These are phyloP conservation scores for Microthlaspi erraticum DNA, from an alignment of 345 rosid genomes.

Conservation along the genomic window DNA sequence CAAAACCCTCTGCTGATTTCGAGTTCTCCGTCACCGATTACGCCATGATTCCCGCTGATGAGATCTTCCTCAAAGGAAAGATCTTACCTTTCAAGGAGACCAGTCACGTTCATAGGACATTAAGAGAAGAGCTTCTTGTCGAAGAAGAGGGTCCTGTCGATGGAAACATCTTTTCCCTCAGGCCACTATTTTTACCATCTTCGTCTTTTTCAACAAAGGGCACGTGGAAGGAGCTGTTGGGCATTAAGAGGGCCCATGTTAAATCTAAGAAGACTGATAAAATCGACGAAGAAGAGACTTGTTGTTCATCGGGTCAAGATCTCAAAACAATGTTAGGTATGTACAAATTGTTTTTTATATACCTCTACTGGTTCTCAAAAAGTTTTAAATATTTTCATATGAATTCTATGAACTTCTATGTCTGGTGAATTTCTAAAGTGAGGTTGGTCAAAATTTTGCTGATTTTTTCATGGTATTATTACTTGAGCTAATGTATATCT, in stretches of 20 bases:
- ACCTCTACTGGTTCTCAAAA: not conserved
- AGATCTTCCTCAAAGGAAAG: conserved; percentile 86
- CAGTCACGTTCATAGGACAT: conserved; percentile 63
- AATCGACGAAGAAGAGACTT: conserved; percentile 48
- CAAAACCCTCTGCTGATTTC: conserved; percentile 68
- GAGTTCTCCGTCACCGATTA: conserved; percentile 75
- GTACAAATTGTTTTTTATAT: not conserved
- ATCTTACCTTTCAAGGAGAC: conserved; percentile 72
- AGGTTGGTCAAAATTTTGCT: not conserved
- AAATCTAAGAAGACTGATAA: conserved; percentile 55
- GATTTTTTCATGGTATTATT: not conserved
- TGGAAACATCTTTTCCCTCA: conserved; percentile 45
- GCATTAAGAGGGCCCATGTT: conserved; percentile 64
- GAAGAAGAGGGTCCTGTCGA: conserved; percentile 52
- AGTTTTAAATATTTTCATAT: no score
- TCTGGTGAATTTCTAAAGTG: no score
- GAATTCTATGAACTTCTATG: no score
- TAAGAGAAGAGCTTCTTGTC: conserved; percentile 80
- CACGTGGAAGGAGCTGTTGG: conserved; percentile 75
- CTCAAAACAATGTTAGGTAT: conserved; percentile 47
- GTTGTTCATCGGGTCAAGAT: conserved; percentile 27
- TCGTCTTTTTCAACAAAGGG: conserved; percentile 29
- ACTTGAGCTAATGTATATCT: not conserved
- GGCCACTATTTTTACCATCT: conserved; percentile 54
- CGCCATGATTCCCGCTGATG: conserved; percentile 94